Conservation (phyloP, 495 filamentous ascomycete species). For the Polyplosphaeria fusca region DNA sequence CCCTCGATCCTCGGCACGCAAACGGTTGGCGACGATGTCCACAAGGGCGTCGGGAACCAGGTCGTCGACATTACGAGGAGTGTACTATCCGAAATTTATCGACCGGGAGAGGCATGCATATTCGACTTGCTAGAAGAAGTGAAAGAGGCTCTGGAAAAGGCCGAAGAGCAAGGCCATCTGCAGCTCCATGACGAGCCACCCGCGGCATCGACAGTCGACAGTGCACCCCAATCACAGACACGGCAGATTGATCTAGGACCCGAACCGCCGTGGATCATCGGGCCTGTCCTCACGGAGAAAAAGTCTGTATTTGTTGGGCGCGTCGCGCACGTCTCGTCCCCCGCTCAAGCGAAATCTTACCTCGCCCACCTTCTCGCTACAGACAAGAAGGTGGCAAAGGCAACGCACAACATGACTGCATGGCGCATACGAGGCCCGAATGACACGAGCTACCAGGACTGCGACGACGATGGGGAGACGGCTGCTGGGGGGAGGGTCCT, state of each 20-base stretch:
- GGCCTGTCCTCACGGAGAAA: conserved; percentile 69
- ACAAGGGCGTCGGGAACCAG: conserved; percentile 64
- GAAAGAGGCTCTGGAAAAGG: conserved; percentile 45
- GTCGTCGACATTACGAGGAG: conserved; percentile 64
- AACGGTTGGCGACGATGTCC: conserved; percentile 48
- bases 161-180: conserved; percentile 19
- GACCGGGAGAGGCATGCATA: conserved; percentile 75
- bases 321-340: conserved; percentile 61
- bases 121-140: conserved; percentile 80
- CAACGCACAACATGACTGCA: conserved; percentile 87
- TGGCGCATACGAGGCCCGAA: conserved; percentile 58
- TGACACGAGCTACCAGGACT: conserved; percentile 73
- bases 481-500: conserved; percentile 82
- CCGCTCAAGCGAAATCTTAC: conserved; percentile 64
- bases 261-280: conserved; percentile 67
- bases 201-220: neutral
- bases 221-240: conserved; percentile 29
- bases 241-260: conserved; percentile 37
- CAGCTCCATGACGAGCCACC: conserved; percentile 23
- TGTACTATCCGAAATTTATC: conserved; percentile 62
- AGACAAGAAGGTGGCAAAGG: conserved; percentile 76
- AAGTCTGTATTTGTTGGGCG: conserved; percentile 87
- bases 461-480: conserved; percentile 94
- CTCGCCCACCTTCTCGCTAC: conserved; percentile 69
- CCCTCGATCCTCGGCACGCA: conserved; percentile 69